Conservation (phyloP, 352 stramenopile genomes). For the Thraustotheca clavata region DNA sequence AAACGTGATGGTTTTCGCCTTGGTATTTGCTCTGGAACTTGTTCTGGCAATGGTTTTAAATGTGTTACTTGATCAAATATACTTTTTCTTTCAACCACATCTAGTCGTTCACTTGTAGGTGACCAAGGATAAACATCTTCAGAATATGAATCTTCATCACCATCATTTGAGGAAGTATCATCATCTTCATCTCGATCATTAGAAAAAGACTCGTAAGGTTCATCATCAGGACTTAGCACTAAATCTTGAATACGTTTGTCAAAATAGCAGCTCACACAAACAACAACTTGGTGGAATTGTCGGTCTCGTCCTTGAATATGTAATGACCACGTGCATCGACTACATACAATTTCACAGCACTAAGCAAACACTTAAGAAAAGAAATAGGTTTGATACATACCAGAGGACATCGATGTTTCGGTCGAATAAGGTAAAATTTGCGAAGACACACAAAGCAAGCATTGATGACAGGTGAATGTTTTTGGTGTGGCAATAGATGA, state of each 20-base stretch:
- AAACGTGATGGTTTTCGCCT: neutral
- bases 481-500: neutral
- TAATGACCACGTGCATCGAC: constrained; percentile 32
- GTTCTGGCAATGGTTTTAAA: no score
- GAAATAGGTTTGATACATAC: neutral
- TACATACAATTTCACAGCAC: constrained; percentile 75
- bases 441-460: constrained; percentile 15
- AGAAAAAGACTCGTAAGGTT: neutral
- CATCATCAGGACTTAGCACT: neutral
- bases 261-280: constrained; percentile 9
- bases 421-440: constrained; percentile 13
- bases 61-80: no score
- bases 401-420: constrained; percentile 15
- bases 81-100: neutral
- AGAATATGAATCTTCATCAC: neutral
- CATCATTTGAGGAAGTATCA: neutral
- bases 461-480: neutral
- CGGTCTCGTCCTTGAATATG: neutral
- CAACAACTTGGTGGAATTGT: constrained; percentile 1
- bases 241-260: neutral
- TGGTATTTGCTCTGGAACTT: no score
- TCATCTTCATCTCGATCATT: neutral
- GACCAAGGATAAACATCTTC: neutral
- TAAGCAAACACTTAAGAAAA: constrained; percentile 10
- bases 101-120: neutral